Base-by-base conservation (phyloP, 768 basidiomycete species). In the Suillus luteus region DNA sequence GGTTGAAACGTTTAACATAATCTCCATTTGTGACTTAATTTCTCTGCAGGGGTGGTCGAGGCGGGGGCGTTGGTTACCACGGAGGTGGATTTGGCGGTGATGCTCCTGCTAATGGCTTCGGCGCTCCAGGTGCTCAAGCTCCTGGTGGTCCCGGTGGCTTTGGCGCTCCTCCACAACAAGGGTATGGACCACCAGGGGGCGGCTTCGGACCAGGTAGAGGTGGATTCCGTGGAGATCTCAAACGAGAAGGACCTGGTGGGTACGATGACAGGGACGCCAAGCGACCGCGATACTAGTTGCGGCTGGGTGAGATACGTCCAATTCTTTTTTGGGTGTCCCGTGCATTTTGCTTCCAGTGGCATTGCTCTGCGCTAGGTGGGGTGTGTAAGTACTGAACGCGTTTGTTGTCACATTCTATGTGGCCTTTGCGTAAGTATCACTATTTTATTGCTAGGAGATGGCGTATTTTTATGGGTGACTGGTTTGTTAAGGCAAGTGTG, bases 191-290 rank as follows among this genome's bases (percentile, higher is more conserved):
- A 41, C 78, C 83, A 60, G 79, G 81, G 58, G 83, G 81, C 64
- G 79, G 79, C 65, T 77, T 71, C 62, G 80, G 79, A 46, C 72
- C 77, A 55, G 77, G 76, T 62, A 84, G 83, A 61, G 85, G 85
- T 70, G 86, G 86, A 61, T 86, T 83, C 75, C 86, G 88, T 66
- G 84, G 84, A 43, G 89, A 89, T 72, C 87, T 91, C 80, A 92
- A 92, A 78, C 86, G 91, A 67, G 83, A 83, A 72, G 86, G 84
- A 68, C 83, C 88, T 60, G 87, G 88, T 79, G 88, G 88, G 76
- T 91, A 83, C 76, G 92, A 93, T 72, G 92, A 93, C 76, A 85
- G 92, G 68, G 92, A 93, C 68, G 70, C 82, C 40, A 94, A 94
- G 78, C 89, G 92, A 72, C 87, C 89, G 71, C 85, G 92, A 72